Base-by-base conservation (phyloP, 306 rosid genomes). In the Canavalia ensiformis region DNA sequence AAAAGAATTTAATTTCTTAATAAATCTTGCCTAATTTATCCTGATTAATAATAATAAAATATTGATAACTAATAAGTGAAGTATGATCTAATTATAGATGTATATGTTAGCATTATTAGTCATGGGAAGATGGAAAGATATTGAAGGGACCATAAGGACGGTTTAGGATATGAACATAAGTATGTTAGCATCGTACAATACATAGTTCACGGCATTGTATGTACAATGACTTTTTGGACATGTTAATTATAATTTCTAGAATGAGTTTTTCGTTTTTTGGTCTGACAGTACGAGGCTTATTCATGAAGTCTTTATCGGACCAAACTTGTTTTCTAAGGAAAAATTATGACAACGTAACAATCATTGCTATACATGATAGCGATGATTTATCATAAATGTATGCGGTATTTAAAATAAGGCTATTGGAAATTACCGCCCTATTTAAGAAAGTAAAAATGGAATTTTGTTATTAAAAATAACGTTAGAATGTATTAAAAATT, bases 261-360 rank as follows among this genome's bases (percentile, higher is more conserved):
- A 42, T 8, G 35, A 78, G 49, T n/a, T 70, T 33, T 6, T 60
- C 28, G n/a, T 64, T 35, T 2, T 59, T 3, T 64, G 10, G 29
- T 35, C 8, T 6, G 7, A 57, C 8, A 13, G 28, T 31, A n/a
- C 18, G 41, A 52, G 66, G 10, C 75, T 81, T 55, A 34, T 28
- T 37, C 13, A 39, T 47, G 10, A 83, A 83, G 82, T 54, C 55
- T 52, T 68, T 37, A 0, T 54, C 2, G 31, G 39, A 66, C 50
- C 42, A 75, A 69, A 11, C 86, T 87, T 87, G 50, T 42, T 47
- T 56, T 6, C 0, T 1, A 87, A 76, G 90, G 68, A 31, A 84
- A 70, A 78, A n/a, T 42, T 10, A 81, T 72, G 69, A 11, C 39
- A 57, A 33, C 11, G 31, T 8, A 34, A 57, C 71, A 65, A 83